Conservation (phyloP, 2,329 filamentous ascomycete genomes). For the Cytospora leucostoma region DNA sequence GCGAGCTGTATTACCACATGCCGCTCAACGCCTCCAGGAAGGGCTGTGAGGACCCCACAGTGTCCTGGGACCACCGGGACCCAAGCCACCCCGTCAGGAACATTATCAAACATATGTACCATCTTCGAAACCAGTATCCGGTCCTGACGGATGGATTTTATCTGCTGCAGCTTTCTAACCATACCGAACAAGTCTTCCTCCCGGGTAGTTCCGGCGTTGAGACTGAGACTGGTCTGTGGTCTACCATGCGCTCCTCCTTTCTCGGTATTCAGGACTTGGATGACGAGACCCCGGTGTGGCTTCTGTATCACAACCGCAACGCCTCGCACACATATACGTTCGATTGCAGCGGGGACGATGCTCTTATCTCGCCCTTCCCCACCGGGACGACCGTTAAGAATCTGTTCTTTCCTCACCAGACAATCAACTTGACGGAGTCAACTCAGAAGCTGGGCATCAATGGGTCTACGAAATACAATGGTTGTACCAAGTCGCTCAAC, state of each 20-base stretch:
- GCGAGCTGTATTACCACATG: conserved; percentile 59
- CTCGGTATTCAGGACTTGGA: conserved; percentile 43
- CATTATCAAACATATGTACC: conserved; percentile 62
- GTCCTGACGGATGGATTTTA: conserved; percentile 62
- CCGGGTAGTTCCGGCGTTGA: conserved; percentile 54
- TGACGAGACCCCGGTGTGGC: conserved; percentile 52
- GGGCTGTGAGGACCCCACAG: conserved; percentile 57
- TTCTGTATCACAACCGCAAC: conserved; percentile 54
- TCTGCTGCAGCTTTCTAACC: conserved; percentile 57
- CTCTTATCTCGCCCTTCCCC: conserved; percentile 57
- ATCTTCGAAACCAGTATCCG: conserved; percentile 57
- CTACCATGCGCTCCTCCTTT: conserved; percentile 56
- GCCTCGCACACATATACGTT: conserved; percentile 56
- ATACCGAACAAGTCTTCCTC: conserved; percentile 53
- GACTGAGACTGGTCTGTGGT: conserved; percentile 60
- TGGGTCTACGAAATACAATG: conserved; percentile 49
- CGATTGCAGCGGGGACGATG: conserved; percentile 41
- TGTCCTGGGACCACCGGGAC: conserved; percentile 63
- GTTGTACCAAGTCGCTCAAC: conserved; percentile 53
- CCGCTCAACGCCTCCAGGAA: conserved; percentile 54
- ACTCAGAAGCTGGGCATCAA: conserved; percentile 48
- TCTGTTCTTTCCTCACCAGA: conserved; percentile 63
- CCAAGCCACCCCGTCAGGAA: conserved; percentile 63
- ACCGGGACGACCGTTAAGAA: conserved; percentile 60
- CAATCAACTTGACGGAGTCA: conserved; percentile 50